Base-by-base conservation (phyloP, 208 protist species). In the Porcisia hertigi region DNA sequence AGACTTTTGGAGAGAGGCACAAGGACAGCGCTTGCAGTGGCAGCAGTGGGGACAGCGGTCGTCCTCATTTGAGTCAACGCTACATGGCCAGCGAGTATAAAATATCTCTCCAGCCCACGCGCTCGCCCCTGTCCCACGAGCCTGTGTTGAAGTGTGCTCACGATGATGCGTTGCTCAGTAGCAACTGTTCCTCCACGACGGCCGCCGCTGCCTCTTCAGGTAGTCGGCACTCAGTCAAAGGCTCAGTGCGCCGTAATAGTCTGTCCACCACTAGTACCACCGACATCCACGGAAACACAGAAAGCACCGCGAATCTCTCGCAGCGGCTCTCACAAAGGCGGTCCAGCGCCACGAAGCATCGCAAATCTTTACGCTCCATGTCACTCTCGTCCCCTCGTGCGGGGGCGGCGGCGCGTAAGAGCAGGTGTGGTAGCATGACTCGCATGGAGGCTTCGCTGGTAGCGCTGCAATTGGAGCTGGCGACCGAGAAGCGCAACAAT, bases 401-500 rank as follows among this genome's bases (percentile, higher is more conserved):
- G 14, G 36, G 8, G 30, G 36, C 64, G 54, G 54, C 57, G 36
- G 34, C 49, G 30, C 43, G 43, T 14, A 57, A 70, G 1, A 66
- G 73, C 8, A 60, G 83, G 23, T 58, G 62, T 18, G 63, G 64
- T 52, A 90, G 86, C 69, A 54, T 85, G 11, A 69, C n/a, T 20
- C 85, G 82, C 66, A 69, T 88, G 18, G 87, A 89, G 65, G 74
- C 67, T 16, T 82, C 76, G 1, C 76, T 92, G 14, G 66, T 82
- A 9, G 82, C 75, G 9, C 70, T 90, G 54, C 92, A 96, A 72
- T 45, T 92, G 14, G 87, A 89, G 63, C 75, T 94, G 43, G 89
- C 89, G 62, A 82, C 81, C 30, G 89, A 96, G 75, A 96, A 96
- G 71, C 71, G 83, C 64, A 80, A 86, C 72, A 96, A 94, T 79